Base-by-base conservation (phyloP, 225 moss, liverwort and hornwort species). In the Bryoerythrophyllum caledonicum region DNA sequence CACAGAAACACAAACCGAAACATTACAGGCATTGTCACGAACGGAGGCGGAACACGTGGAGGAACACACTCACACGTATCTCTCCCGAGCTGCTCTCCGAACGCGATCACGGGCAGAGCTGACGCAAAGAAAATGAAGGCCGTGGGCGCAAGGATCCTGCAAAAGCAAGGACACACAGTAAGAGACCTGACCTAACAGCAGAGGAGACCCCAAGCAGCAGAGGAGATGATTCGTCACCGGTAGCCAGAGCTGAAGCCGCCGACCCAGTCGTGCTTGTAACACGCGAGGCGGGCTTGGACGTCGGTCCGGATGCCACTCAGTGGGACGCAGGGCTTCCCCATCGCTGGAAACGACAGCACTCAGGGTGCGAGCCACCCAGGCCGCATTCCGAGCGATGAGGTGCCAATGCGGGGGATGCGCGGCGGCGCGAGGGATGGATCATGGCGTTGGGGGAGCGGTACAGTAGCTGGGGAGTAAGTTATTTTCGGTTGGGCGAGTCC, bases 101-200 rank as follows among this genome's bases (percentile, higher is more conserved):
- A 92, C 21, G 92, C 82, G 27, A 92, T 86, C 30, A 92, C 92
- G 3, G 92, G 92, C 54, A 92, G 76, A 53, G 88, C 88, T 68
- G 92, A 92, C 25, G 90, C 90, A 54, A 92, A 92, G 60, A 92
- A 92, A 10, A 92, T 86, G 76, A 86, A 90, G 2, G 88, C 86
- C 20, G 90, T 84, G n/a, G 90, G 86, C 63, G 90, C 90, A 19
- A 92, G 70, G 23, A 92, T 86, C 70, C 92, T 92, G 48, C 7
- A 16, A 64, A 63, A 8, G 6, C 20, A 61, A 32, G 32, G 32
- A n/a, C 23, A 49, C 4, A 30, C 32, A 15, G 16, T 63, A 24
- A 25, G 62, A 35, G 30, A 52, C 4, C 26, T 41, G 71, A 20
- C 27, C 12, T 41, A 38, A 38, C 9, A 25, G n/a, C n/a, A n/a